phyloP scores from a whole-genome alignment of 2,329 filamentous ascomycete genomes.

The Myriosclerotinia scirpicola region DNA sequence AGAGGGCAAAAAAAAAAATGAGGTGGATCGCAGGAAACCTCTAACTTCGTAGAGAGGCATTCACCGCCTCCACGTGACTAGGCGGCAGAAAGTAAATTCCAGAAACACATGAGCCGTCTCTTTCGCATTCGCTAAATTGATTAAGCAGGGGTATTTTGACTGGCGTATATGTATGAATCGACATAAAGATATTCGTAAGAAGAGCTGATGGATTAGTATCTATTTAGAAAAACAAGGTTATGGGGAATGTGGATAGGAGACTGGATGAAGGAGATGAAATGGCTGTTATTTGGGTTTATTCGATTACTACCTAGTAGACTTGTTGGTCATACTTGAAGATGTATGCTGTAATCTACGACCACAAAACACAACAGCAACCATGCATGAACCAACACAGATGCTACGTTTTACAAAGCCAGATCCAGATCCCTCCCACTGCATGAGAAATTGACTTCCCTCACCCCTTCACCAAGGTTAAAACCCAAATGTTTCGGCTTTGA shows the following conservation, averaged over 20 bases:
- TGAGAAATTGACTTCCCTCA: neutral
- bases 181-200: no score
- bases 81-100: neutral
- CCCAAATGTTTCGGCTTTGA: neutral
- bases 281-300: no score
- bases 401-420: neutral
- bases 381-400: constrained; percentile 13
- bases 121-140: constrained; percentile 18
- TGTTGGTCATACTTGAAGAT: neutral
- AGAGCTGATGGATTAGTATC: no score
- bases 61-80: neutral
- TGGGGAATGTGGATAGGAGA: no score
- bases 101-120: no score
- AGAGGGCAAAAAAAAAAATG: no score
- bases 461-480: neutral
- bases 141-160: neutral
- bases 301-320: neutral
- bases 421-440: neutral
- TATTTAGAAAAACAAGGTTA: no score
- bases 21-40: no score
- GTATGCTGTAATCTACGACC: neutral
- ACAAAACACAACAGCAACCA: neutral
- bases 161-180: neutral
- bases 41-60: no score
- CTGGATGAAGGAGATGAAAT: no score